Conservation (phyloP, 371 early-diverging fungal species). For the Mucor irregularis region DNA sequence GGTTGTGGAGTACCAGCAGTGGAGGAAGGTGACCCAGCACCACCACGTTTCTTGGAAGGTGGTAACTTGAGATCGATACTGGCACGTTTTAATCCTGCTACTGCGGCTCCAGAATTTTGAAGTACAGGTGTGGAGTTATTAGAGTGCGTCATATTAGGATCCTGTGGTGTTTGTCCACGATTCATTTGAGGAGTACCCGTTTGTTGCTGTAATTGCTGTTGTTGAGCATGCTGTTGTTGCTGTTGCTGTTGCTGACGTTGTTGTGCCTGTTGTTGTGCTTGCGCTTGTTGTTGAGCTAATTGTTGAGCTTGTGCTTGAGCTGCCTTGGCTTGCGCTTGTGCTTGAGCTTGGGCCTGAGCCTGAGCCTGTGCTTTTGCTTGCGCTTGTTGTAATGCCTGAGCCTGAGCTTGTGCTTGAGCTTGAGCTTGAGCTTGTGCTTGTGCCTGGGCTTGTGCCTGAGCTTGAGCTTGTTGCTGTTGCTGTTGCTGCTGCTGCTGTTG, state of each 20-base stretch:
- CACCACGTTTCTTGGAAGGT: constrained; percentile 34
- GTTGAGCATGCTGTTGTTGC: neutral
- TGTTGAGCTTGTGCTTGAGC: constrained; percentile 7
- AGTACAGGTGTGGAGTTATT: constrained; percentile 5
- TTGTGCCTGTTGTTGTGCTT: constrained; percentile 3
- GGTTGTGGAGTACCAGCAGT: constrained; percentile 7
- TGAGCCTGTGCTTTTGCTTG: constrained; percentile 33
- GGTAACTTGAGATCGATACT: constrained; percentile 51
- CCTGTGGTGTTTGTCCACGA: neutral
- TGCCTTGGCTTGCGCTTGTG: too few species aligned
- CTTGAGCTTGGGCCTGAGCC: constrained; percentile 24
- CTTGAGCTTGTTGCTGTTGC: constrained; percentile 37
- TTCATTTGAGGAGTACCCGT: constrained; percentile 8
- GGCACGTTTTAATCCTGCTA: constrained; percentile 18
- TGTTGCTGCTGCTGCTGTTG: constrained; percentile 21
- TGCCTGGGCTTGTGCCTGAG: constrained; percentile 43
- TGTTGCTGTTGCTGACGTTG: constrained; percentile 13
- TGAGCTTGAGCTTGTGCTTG: constrained; percentile 26
- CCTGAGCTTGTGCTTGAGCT: constrained; percentile 32
- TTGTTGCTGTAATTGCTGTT: constrained; percentile 7
- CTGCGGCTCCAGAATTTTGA: neutral
- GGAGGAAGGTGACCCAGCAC: constrained; percentile 7
- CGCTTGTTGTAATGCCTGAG: constrained; percentile 17
- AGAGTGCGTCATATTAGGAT: constrained; percentile 1
- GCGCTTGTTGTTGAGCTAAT: constrained; percentile 7